Evolutionary conservation across 2,329 filamentous ascomycete species (phyloP).

Genomic region (Chaetothyriales sp.): DNA sequence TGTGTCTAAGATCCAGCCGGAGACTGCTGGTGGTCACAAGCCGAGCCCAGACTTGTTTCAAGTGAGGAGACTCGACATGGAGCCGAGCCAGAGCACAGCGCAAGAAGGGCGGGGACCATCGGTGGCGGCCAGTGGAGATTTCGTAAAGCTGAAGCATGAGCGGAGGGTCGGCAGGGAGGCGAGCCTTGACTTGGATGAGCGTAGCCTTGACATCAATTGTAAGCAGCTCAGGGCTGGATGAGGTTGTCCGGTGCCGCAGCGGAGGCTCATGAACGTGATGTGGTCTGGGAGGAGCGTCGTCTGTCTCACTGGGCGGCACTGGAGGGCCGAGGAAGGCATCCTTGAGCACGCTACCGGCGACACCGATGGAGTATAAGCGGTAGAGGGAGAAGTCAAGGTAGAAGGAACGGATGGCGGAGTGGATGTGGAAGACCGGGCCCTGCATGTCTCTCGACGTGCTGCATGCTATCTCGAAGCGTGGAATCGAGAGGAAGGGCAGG

Average conservation of each 20-base stretch:
- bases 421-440: constrained; percentile 74
- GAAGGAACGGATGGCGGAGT: constrained; percentile 63
- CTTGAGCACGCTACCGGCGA: constrained; percentile 61
- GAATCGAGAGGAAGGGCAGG: constrained; percentile 73
- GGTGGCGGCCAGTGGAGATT: constrained; percentile 66
- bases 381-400: constrained; percentile 83
- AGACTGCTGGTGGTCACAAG: constrained; percentile 70
- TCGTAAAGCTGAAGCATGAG: constrained; percentile 81
- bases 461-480: constrained; percentile 72
- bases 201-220: constrained; percentile 69
- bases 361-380: constrained; percentile 74
- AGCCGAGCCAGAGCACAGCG: constrained; percentile 64
- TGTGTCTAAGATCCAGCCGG: constrained; percentile 65
- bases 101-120: constrained; percentile 74
- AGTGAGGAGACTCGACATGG: constrained; percentile 72
- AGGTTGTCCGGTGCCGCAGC: constrained; percentile 4
- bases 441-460: constrained; percentile 74
- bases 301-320: background rate
- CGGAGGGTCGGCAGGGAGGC: constrained; percentile 75
- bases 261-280: constrained; percentile 15
- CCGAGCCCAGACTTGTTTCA: constrained; percentile 72
- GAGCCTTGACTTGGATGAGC: constrained; percentile 74
- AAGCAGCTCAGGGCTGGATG: constrained; percentile 46
- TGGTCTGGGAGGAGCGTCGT: constrained; percentile 1
- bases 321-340: constrained; percentile 42